Evolutionary conservation across 2,329 filamentous ascomycete species (phyloP).

Genomic region (Xylariaceae sp.): DNA sequence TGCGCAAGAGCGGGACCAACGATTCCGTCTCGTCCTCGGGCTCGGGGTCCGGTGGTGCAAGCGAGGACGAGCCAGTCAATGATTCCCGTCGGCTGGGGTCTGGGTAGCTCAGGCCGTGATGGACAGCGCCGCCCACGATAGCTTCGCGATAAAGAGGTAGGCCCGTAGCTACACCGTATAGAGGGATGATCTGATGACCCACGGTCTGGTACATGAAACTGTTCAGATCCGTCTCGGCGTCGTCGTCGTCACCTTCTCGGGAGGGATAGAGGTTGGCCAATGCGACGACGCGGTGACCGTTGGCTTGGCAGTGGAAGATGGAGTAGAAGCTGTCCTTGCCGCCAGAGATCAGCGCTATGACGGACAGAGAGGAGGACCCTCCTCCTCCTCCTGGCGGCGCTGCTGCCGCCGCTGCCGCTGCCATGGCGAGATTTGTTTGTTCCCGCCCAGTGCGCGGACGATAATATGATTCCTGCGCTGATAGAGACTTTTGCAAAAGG

Average conservation of each 20-base stretch:
- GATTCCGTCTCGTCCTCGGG: slow-evolving; percentile 81
- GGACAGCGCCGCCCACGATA: slow-evolving; percentile 67
- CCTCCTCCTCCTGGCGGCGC: too few relatives aligned
- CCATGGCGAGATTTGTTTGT: slow-evolving; percentile 1
- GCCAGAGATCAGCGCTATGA: slow-evolving; percentile 89
- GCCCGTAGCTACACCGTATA: slow-evolving; percentile 73
- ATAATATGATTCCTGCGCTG: too few relatives aligned
- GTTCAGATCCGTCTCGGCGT: slow-evolving; percentile 60
- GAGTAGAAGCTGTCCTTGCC: slow-evolving; percentile 97
- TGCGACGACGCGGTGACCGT: slow-evolving; percentile 81
- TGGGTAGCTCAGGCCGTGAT: slow-evolving; percentile 67
- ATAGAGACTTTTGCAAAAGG: too few relatives aligned
- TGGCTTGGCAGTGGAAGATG: slow-evolving; percentile 78
- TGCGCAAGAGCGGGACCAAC: slow-evolving; percentile 66
- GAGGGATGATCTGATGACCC: slow-evolving; percentile 77
- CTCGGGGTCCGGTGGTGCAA: slow-evolving; percentile 19
- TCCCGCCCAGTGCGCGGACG: too few relatives aligned
- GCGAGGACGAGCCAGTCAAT: too few relatives aligned
- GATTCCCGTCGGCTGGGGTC: slow-evolving; percentile 13
- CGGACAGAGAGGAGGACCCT: slow-evolving; percentile 48
- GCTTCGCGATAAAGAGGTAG: slow-evolving; percentile 78
- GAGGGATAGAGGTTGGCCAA: slow-evolving; percentile 76
- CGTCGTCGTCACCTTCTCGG: slow-evolving; percentile 9
- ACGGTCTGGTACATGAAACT: slow-evolving; percentile 99
- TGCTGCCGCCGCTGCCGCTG: slow-evolving; percentile 34